Evolutionary conservation across 169 alveolate genomes (phyloP).

Genomic region (Plasmodium chabaudi): DNA sequence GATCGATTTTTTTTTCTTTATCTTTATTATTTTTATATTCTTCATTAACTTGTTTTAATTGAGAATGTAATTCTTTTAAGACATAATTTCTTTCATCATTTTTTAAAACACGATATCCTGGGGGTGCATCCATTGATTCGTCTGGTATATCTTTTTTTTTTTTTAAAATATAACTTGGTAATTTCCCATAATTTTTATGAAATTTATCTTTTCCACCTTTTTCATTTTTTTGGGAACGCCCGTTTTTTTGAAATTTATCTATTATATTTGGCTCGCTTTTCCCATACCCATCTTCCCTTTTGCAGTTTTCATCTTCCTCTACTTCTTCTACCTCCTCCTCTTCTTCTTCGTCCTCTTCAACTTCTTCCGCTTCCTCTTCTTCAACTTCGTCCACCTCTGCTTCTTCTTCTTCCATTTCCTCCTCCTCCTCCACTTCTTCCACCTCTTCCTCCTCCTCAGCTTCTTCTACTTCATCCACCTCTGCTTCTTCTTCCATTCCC

Average conservation of each 20-base stretch:
- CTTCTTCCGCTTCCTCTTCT: constrained; percentile 7
- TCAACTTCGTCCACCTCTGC: background rate
- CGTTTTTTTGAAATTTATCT: constrained; percentile 35
- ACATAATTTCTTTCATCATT: constrained; percentile 51
- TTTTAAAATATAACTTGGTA: constrained; percentile 52
- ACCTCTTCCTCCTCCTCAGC: constrained; percentile 8
- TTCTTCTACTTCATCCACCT: background rate
- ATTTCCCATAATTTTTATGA: constrained; percentile 50
- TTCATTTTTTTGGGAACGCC: background rate
- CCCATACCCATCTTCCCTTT: constrained; percentile 26
- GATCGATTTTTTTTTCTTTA: constrained; percentile 25
- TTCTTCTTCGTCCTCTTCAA: background rate
- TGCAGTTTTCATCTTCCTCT: background rate
- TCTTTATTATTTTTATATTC: constrained; percentile 62
- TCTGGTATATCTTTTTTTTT: constrained; percentile 42
- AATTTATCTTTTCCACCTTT: constrained; percentile 13
- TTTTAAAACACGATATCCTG: constrained; percentile 50
- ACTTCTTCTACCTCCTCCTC: background rate
- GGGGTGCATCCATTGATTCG: constrained; percentile 34
- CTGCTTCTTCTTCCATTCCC: background rate
- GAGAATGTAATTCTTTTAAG: constrained; percentile 55
- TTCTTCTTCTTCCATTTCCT: background rate
- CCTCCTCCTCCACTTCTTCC: background rate
- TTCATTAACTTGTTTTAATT: constrained; percentile 37
- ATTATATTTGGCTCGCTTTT: constrained; percentile 24